phyloP scores from a whole-genome alignment of 2,329 filamentous ascomycete species.

The Cladosporium colombiae region DNA sequence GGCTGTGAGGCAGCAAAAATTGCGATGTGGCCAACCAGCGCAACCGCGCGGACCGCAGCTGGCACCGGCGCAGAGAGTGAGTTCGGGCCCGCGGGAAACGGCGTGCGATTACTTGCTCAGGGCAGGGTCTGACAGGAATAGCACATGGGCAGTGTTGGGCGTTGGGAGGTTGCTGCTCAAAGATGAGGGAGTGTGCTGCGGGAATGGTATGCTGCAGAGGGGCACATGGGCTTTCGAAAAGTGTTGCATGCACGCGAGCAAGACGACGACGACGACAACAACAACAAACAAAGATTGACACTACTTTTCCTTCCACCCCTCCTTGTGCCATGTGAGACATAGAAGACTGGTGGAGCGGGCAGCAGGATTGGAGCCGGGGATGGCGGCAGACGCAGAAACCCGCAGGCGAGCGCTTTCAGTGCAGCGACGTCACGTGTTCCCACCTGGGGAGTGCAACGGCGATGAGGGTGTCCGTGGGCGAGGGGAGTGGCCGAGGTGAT shows the following conservation, averaged over 20 bases:
- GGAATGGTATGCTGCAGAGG: neutral
- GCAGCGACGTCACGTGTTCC: slow-evolving; percentile 6
- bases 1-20: slow-evolving; percentile 12
- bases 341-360: neutral
- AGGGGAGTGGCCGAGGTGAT: neutral
- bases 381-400: neutral
- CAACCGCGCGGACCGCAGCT: slow-evolving; percentile 11
- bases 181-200: neutral
- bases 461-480: neutral
- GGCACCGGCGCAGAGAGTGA: slow-evolving; percentile 5
- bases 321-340: slow-evolving; percentile 4
- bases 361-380: slow-evolving; percentile 8
- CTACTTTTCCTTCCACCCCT: neutral
- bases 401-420: neutral
- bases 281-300: slow-evolving; percentile 11
- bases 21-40: slow-evolving; percentile 1
- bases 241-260: neutral
- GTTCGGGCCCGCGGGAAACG: slow-evolving; percentile 13
- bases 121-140: slow-evolving; percentile 10
- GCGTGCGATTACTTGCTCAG: slow-evolving; percentile 18
- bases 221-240: neutral
- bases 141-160: slow-evolving; percentile 3
- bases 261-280: neutral
- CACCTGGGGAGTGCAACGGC: neutral
- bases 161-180: neutral